Conservation (phyloP, 1,139 yeast genomes). For the Yamadazyma blattariae region DNA sequence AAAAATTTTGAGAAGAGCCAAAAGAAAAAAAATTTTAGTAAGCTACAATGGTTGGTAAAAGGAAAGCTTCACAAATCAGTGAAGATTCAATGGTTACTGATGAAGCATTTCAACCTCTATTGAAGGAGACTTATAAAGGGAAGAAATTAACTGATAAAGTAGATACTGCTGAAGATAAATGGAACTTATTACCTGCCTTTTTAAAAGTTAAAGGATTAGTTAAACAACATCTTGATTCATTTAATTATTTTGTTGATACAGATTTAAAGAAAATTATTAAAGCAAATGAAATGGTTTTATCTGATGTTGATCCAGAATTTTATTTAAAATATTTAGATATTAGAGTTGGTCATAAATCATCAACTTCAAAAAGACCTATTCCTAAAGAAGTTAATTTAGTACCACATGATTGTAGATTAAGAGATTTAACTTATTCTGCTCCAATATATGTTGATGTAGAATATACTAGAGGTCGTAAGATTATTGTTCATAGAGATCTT, state of each 20-base stretch:
- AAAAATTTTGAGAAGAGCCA: slow-evolving; percentile 6
- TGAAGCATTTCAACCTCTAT: slow-evolving; percentile 69
- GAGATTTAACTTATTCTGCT: slow-evolving; percentile 94
- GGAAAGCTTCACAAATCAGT: slow-evolving; percentile 14
- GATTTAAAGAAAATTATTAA: slow-evolving; percentile 88
- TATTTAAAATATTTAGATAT: slow-evolving; percentile 89
- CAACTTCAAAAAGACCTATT: slow-evolving; percentile 35
- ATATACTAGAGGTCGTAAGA: slow-evolving; percentile 90
- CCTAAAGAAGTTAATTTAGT: slow-evolving; percentile 68
- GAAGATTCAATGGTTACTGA: slow-evolving; percentile 18
- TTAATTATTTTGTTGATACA: slow-evolving; percentile 90
- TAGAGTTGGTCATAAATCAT: slow-evolving; percentile 67
- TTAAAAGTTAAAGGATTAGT: slow-evolving; percentile 93
- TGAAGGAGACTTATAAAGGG: slow-evolving; percentile 82
- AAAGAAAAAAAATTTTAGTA: slow-evolving; percentile 5
- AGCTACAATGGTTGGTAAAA: slow-evolving; percentile 11
- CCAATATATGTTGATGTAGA: slow-evolving; percentile 97
- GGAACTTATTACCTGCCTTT: slow-evolving; percentile 95
- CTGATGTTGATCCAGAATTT: slow-evolving; percentile 97
- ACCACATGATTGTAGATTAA: slow-evolving; percentile 94
- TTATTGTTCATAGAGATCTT: slow-evolving; percentile 83
- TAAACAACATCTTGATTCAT: slow-evolving; percentile 95
- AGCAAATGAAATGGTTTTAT: slow-evolving; percentile 84
- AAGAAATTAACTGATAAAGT: slow-evolving; percentile 83
- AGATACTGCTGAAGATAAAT: slow-evolving; percentile 87